Evolutionary conservation across 164 flowering plant genomes (phyloP), one percentile per base, ranked within the genome.

Genomic region (Magnolia sinica): DNA sequence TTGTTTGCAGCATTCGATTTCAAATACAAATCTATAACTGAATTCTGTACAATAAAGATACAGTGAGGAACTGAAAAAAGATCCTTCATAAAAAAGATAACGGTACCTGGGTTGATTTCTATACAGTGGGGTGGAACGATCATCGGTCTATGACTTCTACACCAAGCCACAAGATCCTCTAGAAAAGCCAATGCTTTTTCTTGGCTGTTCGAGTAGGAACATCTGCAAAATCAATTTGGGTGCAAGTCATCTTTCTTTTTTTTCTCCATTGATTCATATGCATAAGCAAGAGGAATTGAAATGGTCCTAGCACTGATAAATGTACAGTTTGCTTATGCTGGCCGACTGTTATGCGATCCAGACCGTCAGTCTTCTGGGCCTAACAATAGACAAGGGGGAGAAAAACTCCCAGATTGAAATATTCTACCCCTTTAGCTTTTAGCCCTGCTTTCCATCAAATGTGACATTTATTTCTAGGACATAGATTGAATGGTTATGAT

Each of bases 171-270:
- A 68, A 29, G 19, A 31, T 7, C 64, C 78, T 20, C 70, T 79
- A 92, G 77, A 91, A 93, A 22, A 91, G 91, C 97, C 97, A 93
- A 80, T 91, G 87, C 86, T 81, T 91, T 78, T 76, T 93, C 64
- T 79, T 84, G 14, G 84, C 73, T 29, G 61, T 73, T 76, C 90
- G 86, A 3, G 85, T 81, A 27, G 97, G 97, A 80, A 91, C 90
- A 77, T 93, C 96, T 93, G 91, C 67, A 76, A 71, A 75, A 63
- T 64, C 45, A 68, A 18, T 9, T 7, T 5, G 9, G 61, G 20
- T 61, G 27, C 27, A 5, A 52, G 11, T 8, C 52, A 50, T 49
- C 27, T 16, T 70, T 49, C 19, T 70, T 20, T 70, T 22, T 16
- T 70, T 49, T 49, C 49, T 20, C 24, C 58, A 20, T n/a, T n/a